Percentiles rank a stretch among this genome's conserved stretches.
Evolutionary conservation across 345 rosid genomes (phyloP).

Genomic region (Corchorus olitorius): DNA sequence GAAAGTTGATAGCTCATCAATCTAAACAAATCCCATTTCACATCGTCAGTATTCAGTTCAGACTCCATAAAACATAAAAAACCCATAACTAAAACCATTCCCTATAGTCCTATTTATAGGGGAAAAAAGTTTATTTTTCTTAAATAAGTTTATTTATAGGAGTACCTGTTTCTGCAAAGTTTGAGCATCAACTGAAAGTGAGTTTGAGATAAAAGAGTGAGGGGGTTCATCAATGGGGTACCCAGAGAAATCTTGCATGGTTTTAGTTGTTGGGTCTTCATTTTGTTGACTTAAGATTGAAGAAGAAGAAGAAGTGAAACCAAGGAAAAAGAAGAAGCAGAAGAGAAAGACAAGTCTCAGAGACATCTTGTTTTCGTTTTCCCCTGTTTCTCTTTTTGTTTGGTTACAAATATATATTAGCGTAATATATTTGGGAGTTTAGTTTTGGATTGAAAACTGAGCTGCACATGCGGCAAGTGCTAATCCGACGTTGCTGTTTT

Average conservation of each 20-base stretch:
- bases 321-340: constrained; percentile 25
- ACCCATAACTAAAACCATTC: background rate
- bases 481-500: background rate
- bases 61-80: background rate
- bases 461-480: background rate
- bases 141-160: no score
- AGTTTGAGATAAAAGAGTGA: constrained; percentile 29
- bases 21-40: constrained; percentile 39
- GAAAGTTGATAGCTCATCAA: constrained; percentile 81
- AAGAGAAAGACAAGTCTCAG: constrained; percentile 15
- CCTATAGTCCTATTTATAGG: background rate
- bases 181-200: constrained; percentile 58
- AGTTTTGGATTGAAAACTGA: background rate
- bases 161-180: constrained; percentile 71
- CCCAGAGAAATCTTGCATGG: constrained; percentile 90
- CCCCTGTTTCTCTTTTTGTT: background rate
- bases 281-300: constrained; percentile 39
- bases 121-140: background rate
- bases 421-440: background rate
- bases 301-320: constrained; percentile 18
- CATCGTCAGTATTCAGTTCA: background rate
- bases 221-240: constrained; percentile 68
- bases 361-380: constrained; percentile 21
- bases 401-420: background rate
- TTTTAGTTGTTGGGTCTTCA: constrained; percentile 59